A percentile compares a stretch with the other conserved stretches of the same genome.
phyloP scores from a whole-genome alignment of 2,329 filamentous ascomycete species.

The Metarhizium album region DNA sequence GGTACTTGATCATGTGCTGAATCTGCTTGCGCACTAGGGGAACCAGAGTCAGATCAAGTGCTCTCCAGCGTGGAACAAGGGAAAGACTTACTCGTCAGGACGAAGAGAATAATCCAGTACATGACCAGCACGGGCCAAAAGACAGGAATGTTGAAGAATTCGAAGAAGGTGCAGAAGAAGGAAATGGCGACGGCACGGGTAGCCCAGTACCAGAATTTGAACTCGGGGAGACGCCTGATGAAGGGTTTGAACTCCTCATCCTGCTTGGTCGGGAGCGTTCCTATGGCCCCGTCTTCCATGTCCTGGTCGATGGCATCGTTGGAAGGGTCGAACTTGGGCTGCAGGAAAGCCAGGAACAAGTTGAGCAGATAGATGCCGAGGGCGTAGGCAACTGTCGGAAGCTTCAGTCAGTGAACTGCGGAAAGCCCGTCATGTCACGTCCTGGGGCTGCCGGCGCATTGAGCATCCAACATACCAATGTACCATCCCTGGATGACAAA shows the following conservation, averaged over 20 bases:
- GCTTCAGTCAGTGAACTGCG: not conserved
- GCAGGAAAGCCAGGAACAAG: constrained; percentile 95
- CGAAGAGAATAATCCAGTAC: constrained; percentile 96
- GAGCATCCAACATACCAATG: constrained; percentile 55
- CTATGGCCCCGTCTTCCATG: constrained; percentile 83
- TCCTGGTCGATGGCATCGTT: constrained; percentile 85
- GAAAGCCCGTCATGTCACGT: not conserved
- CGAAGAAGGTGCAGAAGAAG: constrained; percentile 85
- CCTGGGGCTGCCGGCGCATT: too few species aligned
- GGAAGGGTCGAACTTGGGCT: constrained; percentile 97
- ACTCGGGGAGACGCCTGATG: constrained; percentile 89
- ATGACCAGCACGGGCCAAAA: constrained; percentile 98
- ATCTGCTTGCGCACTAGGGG: constrained; percentile 92
- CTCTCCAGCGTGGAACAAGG: not conserved
- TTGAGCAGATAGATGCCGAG: constrained; percentile 98
- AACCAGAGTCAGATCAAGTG: constrained; percentile 1
- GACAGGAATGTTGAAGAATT: constrained; percentile 90
- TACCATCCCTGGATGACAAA: constrained; percentile 96
- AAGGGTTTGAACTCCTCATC: constrained; percentile 98
- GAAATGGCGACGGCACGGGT: constrained; percentile 76
- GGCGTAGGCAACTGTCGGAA: constrained; percentile 72
- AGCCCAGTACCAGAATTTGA: constrained; percentile 99
- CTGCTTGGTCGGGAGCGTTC: constrained; percentile 80
- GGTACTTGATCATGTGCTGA: constrained; percentile 99
- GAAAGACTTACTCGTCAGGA: constrained; percentile 71